A percentile compares a stretch with the other conserved stretches of the same genome.
phyloP scores from a whole-genome alignment of 1,284 basidiomycete genomes.

The Cryptococcus neoformans region DNA sequence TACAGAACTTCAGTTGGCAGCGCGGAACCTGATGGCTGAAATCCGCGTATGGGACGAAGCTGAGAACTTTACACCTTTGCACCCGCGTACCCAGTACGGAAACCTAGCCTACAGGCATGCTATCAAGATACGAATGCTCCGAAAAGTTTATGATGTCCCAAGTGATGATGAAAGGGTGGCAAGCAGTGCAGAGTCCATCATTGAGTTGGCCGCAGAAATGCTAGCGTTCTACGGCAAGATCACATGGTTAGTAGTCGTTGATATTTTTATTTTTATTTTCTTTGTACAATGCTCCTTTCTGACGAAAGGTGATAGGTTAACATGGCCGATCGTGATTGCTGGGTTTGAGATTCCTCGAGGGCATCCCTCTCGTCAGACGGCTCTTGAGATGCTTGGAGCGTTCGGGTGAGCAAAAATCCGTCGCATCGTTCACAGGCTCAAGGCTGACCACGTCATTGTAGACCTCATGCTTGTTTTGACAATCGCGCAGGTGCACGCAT shows the following conservation, averaged over 20 bases:
- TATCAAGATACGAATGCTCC: slow-evolving; percentile 34
- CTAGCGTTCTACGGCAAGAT: slow-evolving; percentile 38
- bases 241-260: slow-evolving; percentile 38
- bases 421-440: background rate
- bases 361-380: slow-evolving; percentile 31
- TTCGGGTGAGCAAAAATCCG: slow-evolving; percentile 32
- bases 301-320: slow-evolving; percentile 25
- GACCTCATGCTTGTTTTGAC: slow-evolving; percentile 45
- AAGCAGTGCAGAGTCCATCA: slow-evolving; percentile 30
- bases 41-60: slow-evolving; percentile 41
- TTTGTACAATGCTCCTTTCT: background rate
- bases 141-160: slow-evolving; percentile 36
- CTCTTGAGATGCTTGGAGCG: slow-evolving; percentile 35
- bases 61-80: slow-evolving; percentile 38
- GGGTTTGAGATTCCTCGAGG: slow-evolving; percentile 39
- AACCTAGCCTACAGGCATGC: slow-evolving; percentile 44
- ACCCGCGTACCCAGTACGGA: slow-evolving; percentile 42
- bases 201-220: slow-evolving; percentile 42
- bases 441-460: slow-evolving; percentile 1
- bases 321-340: slow-evolving; percentile 45
- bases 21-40: slow-evolving; percentile 36
- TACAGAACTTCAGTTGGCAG: slow-evolving; percentile 9
- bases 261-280: background rate
- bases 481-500: slow-evolving; percentile 23
- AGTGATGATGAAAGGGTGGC: slow-evolving; percentile 37